phyloP scores from a whole-genome alignment of 306 rosid genomes.

The Quercus berberidifolia region DNA sequence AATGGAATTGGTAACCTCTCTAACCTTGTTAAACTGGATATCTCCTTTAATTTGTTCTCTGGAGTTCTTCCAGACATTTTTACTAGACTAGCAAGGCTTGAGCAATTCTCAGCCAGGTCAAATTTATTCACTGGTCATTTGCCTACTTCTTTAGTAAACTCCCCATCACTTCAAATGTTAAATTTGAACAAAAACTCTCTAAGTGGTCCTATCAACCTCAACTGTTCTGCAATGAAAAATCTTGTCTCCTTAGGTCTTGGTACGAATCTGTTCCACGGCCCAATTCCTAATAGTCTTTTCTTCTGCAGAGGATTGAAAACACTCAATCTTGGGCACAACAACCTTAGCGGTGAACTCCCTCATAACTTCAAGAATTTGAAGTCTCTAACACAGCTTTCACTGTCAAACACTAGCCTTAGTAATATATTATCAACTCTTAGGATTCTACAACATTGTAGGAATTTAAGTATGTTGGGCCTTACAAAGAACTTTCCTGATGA shows the following conservation, averaged over 20 bases:
- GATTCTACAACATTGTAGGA: too few relatives aligned
- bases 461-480: too few relatives aligned
- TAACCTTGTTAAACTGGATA: too few relatives aligned
- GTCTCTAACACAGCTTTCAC: too few relatives aligned
- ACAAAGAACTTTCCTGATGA: too few relatives aligned
- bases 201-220: neutral
- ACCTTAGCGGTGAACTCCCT: conserved; percentile 8
- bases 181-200: conserved; percentile 24
- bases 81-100: conserved; percentile 1
- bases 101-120: conserved; percentile 3
- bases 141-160: conserved; percentile 22
- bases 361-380: too few relatives aligned
- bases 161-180: conserved; percentile 12
- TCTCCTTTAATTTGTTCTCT: too few relatives aligned
- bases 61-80: conserved; percentile 26
- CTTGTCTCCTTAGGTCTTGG: conserved; percentile 30
- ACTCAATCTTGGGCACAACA: conserved; percentile 25
- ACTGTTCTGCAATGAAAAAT: conserved; percentile 20
- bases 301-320: conserved; percentile 23
- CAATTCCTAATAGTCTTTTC: conserved; percentile 35
- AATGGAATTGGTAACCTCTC: too few relatives aligned
- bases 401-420: too few relatives aligned
- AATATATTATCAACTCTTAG: too few relatives aligned
- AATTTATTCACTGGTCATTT: conserved; percentile 22
- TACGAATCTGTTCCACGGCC: conserved; percentile 29